phyloP scores from a whole-genome alignment of 805 yeast species.

The Pichia membranifaciens region DNA sequence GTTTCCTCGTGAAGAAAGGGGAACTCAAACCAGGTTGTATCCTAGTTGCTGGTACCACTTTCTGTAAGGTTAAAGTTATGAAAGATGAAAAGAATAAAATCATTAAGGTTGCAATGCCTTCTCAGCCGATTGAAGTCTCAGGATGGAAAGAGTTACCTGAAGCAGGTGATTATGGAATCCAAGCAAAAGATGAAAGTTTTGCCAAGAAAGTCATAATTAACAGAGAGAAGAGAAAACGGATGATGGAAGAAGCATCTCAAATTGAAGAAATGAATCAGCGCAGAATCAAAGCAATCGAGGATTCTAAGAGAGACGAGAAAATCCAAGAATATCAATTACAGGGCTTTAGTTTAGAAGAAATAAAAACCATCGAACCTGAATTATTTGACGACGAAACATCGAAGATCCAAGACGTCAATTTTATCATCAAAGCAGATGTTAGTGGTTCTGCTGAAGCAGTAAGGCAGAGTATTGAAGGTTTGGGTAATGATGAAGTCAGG shows the following conservation, averaged over 20 bases:
- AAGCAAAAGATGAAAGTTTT: conserved; percentile 64
- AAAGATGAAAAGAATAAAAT: conserved; percentile 65
- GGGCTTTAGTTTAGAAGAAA: conserved; percentile 52
- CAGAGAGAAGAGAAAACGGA: conserved; percentile 48
- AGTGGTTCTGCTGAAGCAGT: conserved; percentile 95
- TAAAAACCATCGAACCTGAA: conserved; percentile 32
- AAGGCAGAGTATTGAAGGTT: conserved; percentile 64
- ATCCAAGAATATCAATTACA: conserved; percentile 52
- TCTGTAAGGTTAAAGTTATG: conserved; percentile 78
- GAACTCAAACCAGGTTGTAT: conserved; percentile 61
- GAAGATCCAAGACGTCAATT: conserved; percentile 39
- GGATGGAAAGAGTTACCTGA: conserved; percentile 95
- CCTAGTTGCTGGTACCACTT: conserved; percentile 82
- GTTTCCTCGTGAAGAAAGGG: conserved; percentile 79
- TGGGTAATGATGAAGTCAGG: conserved; percentile 85
- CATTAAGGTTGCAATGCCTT: conserved; percentile 68
- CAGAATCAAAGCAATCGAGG: conserved; percentile 50
- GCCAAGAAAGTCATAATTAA: conserved; percentile 74
- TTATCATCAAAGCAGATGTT: conserved; percentile 84
- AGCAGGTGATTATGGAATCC: conserved; percentile 80
- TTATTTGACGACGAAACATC: conserved; percentile 29
- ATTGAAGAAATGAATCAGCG: conserved; percentile 67
- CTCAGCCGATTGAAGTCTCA: conserved; percentile 82
- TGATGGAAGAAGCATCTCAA: conserved; percentile 52
- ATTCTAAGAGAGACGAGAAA: conserved; percentile 46